phyloP scores from a whole-genome alignment of 345 rosid species.

The Boechera retrofracta region DNA sequence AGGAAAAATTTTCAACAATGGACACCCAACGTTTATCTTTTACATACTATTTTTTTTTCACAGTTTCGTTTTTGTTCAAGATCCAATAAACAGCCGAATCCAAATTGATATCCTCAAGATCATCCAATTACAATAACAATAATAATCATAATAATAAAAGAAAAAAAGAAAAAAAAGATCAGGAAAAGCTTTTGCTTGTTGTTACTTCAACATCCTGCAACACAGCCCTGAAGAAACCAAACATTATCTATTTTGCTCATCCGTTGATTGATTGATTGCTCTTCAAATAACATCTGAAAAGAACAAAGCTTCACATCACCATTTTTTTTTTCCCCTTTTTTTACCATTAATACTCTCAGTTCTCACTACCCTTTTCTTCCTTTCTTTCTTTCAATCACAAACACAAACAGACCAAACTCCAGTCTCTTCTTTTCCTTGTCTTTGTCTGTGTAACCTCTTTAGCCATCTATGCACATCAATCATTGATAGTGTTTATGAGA shows the following conservation, averaged over 20 bases:
- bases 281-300: slow-evolving; percentile 15
- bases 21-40: slow-evolving; percentile 37
- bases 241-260: slow-evolving; percentile 14
- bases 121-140: slow-evolving; percentile 36
- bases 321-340: background rate
- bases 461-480: slow-evolving; percentile 40
- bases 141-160: background rate
- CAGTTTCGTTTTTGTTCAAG: slow-evolving; percentile 13
- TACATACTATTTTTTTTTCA: slow-evolving; percentile 21
- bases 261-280: slow-evolving; percentile 35
- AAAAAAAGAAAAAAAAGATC: background rate
- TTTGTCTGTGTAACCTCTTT: slow-evolving; percentile 18
- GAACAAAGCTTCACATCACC: slow-evolving; percentile 34
- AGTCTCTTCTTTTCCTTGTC: slow-evolving; percentile 34
- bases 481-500: slow-evolving; percentile 22
- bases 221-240: slow-evolving; percentile 33
- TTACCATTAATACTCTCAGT: slow-evolving; percentile 9
- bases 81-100: slow-evolving; percentile 33
- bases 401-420: slow-evolving; percentile 30
- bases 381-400: slow-evolving; percentile 36
- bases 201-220: slow-evolving; percentile 37
- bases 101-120: slow-evolving; percentile 37
- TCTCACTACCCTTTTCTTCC: slow-evolving; percentile 30
- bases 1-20: slow-evolving; percentile 9
- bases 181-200: slow-evolving; percentile 31